Evolutionary conservation across 2,329 filamentous ascomycete genomes (phyloP).

Genomic region (Cordyceps fumosorosea): DNA sequence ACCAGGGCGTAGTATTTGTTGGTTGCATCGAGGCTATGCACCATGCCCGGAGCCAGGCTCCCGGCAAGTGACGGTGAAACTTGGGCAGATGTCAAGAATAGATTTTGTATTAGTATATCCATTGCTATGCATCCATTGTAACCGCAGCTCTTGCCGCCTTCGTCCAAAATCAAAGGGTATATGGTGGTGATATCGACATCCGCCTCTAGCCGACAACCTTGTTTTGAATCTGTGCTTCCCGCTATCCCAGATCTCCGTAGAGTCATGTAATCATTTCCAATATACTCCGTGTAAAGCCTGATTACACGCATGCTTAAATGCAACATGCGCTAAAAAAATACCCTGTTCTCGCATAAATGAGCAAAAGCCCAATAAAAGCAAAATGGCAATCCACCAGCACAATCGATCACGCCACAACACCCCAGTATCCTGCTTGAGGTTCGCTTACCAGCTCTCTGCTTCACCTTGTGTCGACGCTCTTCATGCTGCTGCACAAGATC

Average conservation of each 20-base stretch:
- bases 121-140: not conserved
- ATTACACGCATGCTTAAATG: not conserved
- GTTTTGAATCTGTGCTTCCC: not conserved
- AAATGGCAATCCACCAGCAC: not conserved
- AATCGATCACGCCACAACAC: not conserved
- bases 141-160: not conserved
- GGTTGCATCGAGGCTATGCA: not conserved
- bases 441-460: not conserved
- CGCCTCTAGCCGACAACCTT: not conserved
- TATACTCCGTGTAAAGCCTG: not conserved
- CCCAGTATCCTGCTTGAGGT: not conserved
- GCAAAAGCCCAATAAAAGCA: not conserved
- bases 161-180: slow-evolving; percentile 7
- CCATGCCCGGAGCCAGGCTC: not conserved
- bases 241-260: not conserved
- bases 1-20: not conserved
- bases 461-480: not conserved
- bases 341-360: not conserved
- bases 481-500: not conserved
- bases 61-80: not conserved
- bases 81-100: not conserved
- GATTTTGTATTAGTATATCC: not conserved
- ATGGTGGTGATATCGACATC: not conserved
- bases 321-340: not conserved
- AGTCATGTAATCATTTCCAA: not conserved